Percentiles rank a stretch among this genome's conserved stretches.
phyloP scores from a whole-genome alignment of 2,329 filamentous ascomycete species.

The Blumeria graminis region DNA sequence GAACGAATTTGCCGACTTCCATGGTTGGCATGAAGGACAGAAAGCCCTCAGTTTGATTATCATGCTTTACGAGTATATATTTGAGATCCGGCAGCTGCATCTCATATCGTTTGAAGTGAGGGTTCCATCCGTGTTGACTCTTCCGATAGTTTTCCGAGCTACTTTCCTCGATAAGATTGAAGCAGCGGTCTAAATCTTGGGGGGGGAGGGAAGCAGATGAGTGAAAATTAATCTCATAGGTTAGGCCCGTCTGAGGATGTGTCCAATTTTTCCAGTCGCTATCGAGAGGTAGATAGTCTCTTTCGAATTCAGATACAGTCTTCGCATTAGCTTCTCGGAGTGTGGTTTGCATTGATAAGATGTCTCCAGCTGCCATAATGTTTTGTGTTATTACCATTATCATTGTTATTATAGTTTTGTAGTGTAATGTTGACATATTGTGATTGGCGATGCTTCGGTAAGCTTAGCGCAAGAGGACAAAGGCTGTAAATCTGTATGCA shows the following conservation, averaged over 20 bases:
- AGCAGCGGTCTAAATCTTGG: slow-evolving; percentile 27
- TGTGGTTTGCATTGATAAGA: too few species aligned
- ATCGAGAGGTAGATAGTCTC: slow-evolving; percentile 5
- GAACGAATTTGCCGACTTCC: slow-evolving; percentile 37
- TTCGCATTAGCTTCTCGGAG: too few species aligned
- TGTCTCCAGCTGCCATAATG: too few species aligned
- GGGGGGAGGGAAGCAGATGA: slow-evolving; percentile 18
- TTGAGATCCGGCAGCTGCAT: slow-evolving; percentile 44
- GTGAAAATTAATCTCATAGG: slow-evolving; percentile 23
- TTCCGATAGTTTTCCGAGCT: slow-evolving; percentile 37
- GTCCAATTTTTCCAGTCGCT: slow-evolving; percentile 20
- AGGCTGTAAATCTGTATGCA: too few species aligned
- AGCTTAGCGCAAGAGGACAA: too few species aligned
- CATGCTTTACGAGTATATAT: slow-evolving; percentile 35
- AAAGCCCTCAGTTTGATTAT: slow-evolving; percentile 24
- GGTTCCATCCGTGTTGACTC: slow-evolving; percentile 39
- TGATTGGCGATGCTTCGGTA: too few species aligned
- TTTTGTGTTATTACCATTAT: too few species aligned
- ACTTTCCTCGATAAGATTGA: slow-evolving; percentile 33
- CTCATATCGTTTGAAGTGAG: slow-evolving; percentile 33
- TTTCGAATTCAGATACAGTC: too few species aligned
- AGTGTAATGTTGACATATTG: too few species aligned
- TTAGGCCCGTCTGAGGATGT: slow-evolving; percentile 21
- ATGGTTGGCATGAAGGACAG: slow-evolving; percentile 48
- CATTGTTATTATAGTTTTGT: too few species aligned